Evolutionary conservation across 495 filamentous ascomycete genomes (phyloP).

Genomic region (Penicillium salamii): DNA sequence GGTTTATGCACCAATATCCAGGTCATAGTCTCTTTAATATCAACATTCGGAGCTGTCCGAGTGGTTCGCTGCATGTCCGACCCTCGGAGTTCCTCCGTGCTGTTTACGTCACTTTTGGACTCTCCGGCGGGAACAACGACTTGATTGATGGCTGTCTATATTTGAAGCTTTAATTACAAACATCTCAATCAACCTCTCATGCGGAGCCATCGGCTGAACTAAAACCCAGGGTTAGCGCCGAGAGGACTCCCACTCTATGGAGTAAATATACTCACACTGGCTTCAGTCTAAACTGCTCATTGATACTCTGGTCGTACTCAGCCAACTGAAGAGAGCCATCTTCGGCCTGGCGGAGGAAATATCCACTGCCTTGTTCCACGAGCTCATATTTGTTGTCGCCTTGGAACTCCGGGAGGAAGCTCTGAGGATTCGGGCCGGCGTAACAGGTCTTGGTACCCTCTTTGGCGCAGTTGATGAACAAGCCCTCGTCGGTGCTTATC

Average conservation of each 20-base stretch:
- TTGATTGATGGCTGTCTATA: no score
- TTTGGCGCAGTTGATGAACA: not conserved
- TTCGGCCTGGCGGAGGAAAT: not conserved
- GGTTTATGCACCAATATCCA: no score
- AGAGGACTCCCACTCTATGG: no score
- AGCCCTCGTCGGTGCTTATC: not conserved
- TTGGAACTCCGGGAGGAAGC: not conserved
- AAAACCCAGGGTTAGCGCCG: no score
- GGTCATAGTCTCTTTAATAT: no score
- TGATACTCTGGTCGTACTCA: not conserved
- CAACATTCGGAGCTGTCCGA: not conserved
- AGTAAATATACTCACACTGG: not conserved
- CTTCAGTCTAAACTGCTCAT: not conserved
- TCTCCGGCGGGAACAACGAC: no score
- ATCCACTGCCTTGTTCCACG: not conserved
- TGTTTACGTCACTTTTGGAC: conserved; percentile 5
- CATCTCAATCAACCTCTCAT: no score
- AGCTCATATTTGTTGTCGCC: not conserved
- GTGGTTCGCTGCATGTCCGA: conserved; percentile 3
- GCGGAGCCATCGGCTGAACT: no score
- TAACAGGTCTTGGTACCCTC: not conserved
- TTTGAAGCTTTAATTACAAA: no score
- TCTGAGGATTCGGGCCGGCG: not conserved
- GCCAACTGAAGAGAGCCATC: not conserved
- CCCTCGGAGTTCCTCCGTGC: conserved; percentile 5